These are phyloP conservation scores for Coriolopsis trogii DNA, from an alignment of 1,284 basidiomycete genomes.

Conservation along the genomic window DNA sequence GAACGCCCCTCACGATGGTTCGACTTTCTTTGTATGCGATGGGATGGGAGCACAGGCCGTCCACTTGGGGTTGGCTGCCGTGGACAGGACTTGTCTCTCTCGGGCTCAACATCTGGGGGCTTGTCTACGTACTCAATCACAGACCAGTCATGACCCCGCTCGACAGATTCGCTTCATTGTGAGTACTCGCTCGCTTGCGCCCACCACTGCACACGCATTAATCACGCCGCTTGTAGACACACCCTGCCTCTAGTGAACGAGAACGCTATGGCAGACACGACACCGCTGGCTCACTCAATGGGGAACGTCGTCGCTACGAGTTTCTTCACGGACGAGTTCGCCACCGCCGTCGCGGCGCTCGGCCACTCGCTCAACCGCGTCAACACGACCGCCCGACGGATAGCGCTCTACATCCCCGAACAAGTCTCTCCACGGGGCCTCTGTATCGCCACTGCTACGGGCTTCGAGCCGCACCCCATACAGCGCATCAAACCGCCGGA, in stretches of 20 bases:
- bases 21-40: not conserved
- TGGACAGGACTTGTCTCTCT: slow-evolving; percentile 9
- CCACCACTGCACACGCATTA: not conserved
- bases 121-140: not conserved
- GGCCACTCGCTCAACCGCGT: slow-evolving; percentile 42
- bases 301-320: slow-evolving; percentile 44
- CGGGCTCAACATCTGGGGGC: slow-evolving; percentile 14
- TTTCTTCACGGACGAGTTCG: slow-evolving; percentile 46
- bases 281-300: slow-evolving; percentile 8
- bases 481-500: slow-evolving; percentile 42
- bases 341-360: slow-evolving; percentile 45
- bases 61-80: slow-evolving; percentile 8
- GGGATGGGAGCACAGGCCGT: slow-evolving; percentile 1
- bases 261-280: slow-evolving; percentile 1
- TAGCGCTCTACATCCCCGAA: slow-evolving; percentile 44
- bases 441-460: slow-evolving; percentile 42
- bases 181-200: slow-evolving; percentile 5
- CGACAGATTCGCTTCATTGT: slow-evolving; percentile 14
- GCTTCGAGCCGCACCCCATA: slow-evolving; percentile 43
- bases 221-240: slow-evolving; percentile 11
- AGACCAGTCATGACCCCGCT: slow-evolving; percentile 1
- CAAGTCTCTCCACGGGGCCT: slow-evolving; percentile 42
- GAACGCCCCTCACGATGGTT: not conserved
- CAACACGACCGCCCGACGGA: slow-evolving; percentile 38
- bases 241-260: slow-evolving; percentile 11